Conservation (phyloP, 1,284 basidiomycete genomes). For the Cutaneotrichosporon cyanovorans region DNA sequence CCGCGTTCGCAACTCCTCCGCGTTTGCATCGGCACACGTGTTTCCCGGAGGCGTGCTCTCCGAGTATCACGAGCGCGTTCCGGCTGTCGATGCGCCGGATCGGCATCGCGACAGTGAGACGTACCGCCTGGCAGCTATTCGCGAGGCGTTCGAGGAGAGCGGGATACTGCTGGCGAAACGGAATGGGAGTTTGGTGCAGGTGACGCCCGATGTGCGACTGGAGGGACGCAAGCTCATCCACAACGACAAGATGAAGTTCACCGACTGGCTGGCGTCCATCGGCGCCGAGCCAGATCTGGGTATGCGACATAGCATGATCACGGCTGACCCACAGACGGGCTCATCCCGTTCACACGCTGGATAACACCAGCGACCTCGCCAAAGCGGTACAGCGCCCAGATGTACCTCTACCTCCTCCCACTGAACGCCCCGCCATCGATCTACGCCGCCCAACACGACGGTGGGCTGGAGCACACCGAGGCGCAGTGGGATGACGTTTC, state of each 20-base stretch:
- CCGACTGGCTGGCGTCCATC: conserved; percentile 9
- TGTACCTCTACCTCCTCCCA: conserved; percentile 17
- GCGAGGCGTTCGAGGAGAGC: conserved; percentile 19
- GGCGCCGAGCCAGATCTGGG: conserved; percentile 9
- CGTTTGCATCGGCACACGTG: conserved; percentile 12
- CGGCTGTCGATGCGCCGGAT: neutral
- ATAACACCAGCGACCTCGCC: conserved; percentile 10
- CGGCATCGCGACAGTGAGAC: conserved; percentile 10
- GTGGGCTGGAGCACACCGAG: conserved; percentile 16
- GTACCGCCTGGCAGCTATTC: conserved; percentile 12
- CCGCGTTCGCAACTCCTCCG: conserved; percentile 10
- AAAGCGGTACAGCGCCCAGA: conserved; percentile 15
- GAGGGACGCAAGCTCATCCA: conserved; percentile 7
- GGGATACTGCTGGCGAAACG: conserved; percentile 11
- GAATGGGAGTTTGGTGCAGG: conserved; percentile 3
- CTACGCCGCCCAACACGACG: conserved; percentile 8
- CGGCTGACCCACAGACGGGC: conserved; percentile 4
- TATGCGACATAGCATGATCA: neutral
- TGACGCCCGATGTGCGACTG: neutral
- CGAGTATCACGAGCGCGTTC: conserved; percentile 10
- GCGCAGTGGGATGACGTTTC: conserved; percentile 1
- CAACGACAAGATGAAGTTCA: conserved; percentile 10
- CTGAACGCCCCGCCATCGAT: neutral
- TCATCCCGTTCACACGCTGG: conserved; percentile 17
- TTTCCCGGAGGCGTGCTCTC: conserved; percentile 14